Base-by-base conservation (phyloP, 257 asterid species). In the Coffea canephora region DNA sequence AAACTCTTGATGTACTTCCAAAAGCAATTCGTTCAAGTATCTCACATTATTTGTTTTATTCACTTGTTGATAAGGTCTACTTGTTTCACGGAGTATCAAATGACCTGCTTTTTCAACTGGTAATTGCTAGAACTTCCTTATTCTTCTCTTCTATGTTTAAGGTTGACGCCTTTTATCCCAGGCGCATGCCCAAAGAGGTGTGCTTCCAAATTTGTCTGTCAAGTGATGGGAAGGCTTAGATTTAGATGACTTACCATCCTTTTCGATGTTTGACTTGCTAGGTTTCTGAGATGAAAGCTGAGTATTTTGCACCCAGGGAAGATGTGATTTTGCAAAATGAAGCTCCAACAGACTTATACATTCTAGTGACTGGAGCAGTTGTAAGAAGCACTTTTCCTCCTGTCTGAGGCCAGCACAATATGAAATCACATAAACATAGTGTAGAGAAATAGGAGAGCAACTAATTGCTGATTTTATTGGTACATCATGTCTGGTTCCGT, bases 81-180 rank as follows among this genome's bases (percentile, higher is more conserved):
- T 82, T 93, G 85, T 93, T 93, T 87, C 76, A 86, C 15, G 97
- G 97, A 76, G 91, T 94, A 46, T 94, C 98, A 7, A 76, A 88
- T 65, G 97, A 94, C 86, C 89, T 94, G 5, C 95, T 94, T 74
- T 92, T 94, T 87, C 98, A 94, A 89, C 88, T 94, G 96, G 98
- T 93, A 89, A 77, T 69, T 64, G 34, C 83, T 75, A 21, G 48
- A 52, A 74, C 6, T 62, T 41, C 72, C 54, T 15, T 25, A 18
- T 41, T 75, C 10, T 21, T 55, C n/a, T 21, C 8, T 50, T 3
- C 31, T 34, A 8, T 6, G 12, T 75, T 18, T 12, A 21, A 21
- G n/a, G 31, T 75, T 19, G 19, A 36, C 41, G 23, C 15, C 14
- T 18, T 21, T 52, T 34, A 13, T 72, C 16, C 18, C 55, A 12